Conservation (phyloP, 2,329 filamentous ascomycete genomes). For the Rhytidhysteron rufulum region DNA sequence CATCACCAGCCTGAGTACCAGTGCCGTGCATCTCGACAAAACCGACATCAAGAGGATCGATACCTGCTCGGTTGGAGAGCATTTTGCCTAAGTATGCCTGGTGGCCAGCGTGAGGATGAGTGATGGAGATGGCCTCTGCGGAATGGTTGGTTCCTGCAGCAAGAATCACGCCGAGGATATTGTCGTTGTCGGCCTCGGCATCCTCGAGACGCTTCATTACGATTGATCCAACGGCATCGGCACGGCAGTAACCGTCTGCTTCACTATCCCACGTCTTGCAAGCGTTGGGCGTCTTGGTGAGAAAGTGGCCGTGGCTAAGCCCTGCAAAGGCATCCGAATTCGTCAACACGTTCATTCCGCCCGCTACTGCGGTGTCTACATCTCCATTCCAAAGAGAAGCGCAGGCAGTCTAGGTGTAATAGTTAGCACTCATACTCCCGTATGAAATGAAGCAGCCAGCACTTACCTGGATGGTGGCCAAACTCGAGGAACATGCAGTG, state of each 20-base stretch:
- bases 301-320: constrained; percentile 18
- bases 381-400: constrained; percentile 7
- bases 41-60: constrained; percentile 26
- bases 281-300: constrained; percentile 20
- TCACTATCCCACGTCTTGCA: constrained; percentile 29
- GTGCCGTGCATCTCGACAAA: constrained; percentile 31
- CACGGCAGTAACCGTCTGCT: constrained; percentile 36
- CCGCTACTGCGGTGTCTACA: constrained; percentile 15
- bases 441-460: too few relatives aligned
- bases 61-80: constrained; percentile 24
- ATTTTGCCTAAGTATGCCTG: constrained; percentile 12
- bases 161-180: constrained; percentile 22
- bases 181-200: constrained; percentile 34
- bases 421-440: too few relatives aligned
- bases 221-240: constrained; percentile 23
- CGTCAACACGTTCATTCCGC: constrained; percentile 21
- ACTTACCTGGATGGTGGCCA: constrained; percentile 17
- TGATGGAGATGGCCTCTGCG: constrained; percentile 20
- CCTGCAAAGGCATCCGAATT: constrained; percentile 43
- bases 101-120: constrained; percentile 15
- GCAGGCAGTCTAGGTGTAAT: too few relatives aligned
- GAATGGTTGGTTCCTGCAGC: constrained; percentile 43
- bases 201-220: constrained; percentile 33
- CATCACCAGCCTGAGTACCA: constrained; percentile 25
- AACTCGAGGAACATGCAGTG: constrained; percentile 19